A percentile compares a stretch with the other conserved stretches of the same genome.
Evolutionary conservation across 176 grass and related monocot species (phyloP).

Genomic region (Triticum urartu): DNA sequence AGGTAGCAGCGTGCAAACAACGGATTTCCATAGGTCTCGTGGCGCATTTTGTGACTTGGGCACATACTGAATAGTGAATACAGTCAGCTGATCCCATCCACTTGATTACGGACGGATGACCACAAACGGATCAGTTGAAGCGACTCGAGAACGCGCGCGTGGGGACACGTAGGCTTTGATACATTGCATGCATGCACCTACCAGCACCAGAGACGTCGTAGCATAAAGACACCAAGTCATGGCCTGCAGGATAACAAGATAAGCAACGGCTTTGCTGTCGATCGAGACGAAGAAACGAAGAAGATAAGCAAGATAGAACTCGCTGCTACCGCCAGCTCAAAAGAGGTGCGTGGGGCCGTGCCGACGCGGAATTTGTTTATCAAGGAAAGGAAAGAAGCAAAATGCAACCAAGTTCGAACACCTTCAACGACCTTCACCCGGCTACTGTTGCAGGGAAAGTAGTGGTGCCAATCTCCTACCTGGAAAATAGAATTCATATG

Average conservation of each 20-base stretch:
- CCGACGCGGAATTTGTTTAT: background rate
- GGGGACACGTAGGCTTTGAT: background rate
- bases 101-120: background rate
- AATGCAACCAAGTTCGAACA: background rate
- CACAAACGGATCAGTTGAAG: background rate
- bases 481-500: background rate
- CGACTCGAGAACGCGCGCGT: constrained; percentile 10
- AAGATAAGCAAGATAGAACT: background rate
- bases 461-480: background rate
- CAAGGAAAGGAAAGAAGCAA: background rate
- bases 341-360: background rate
- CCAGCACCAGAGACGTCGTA: background rate
- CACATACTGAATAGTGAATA: background rate
- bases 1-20: background rate
- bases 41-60: background rate
- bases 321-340: constrained; percentile 20
- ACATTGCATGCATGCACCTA: background rate
- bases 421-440: background rate
- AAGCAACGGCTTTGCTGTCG: background rate
- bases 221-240: background rate
- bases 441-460: background rate
- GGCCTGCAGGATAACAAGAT: constrained; percentile 20
- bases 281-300: background rate
- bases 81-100: constrained; percentile 3
- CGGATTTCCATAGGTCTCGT: background rate